Evolutionary conservation across 257 asterid genomes (phyloP).

Genomic region (Nicotiana tabacum): DNA sequence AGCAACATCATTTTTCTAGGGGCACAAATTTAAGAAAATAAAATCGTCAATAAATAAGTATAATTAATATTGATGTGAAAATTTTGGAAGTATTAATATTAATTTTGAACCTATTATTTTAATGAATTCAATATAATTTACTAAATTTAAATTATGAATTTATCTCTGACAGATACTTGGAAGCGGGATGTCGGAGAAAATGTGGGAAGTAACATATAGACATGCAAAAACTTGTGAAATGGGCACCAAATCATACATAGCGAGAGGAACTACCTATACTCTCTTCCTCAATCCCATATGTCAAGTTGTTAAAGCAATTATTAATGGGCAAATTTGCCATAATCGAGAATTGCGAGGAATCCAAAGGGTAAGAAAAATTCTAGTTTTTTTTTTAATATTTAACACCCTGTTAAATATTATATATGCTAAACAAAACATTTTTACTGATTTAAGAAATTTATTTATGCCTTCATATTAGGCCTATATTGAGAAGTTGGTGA

Average conservation of each 20-base stretch:
- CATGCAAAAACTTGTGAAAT: slow-evolving; percentile 61
- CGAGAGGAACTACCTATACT: slow-evolving; percentile 23
- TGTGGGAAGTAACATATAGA: slow-evolving; percentile 48
- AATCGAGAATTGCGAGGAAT: slow-evolving; percentile 20
- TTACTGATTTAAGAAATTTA: background rate
- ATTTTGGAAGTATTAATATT: background rate
- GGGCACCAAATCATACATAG: slow-evolving; percentile 47
- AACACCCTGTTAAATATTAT: background rate
- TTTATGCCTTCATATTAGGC: slow-evolving; percentile 18
- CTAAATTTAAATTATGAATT: background rate
- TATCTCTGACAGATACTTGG: slow-evolving; percentile 41
- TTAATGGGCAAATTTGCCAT: slow-evolving; percentile 30
- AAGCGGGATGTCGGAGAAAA: slow-evolving; percentile 63
- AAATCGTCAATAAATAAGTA: no score
- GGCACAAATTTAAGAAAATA: no score
- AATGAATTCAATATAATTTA: background rate
- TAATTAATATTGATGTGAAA: background rate
- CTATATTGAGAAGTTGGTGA: slow-evolving; percentile 36
- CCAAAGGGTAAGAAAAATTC: slow-evolving; percentile 21
- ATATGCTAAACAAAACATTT: background rate
- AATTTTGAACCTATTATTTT: background rate
- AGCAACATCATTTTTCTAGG: background rate
- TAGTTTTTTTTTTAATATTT: background rate
- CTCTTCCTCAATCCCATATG: slow-evolving; percentile 49
- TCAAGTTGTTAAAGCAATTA: slow-evolving; percentile 38